A percentile compares a stretch with the other conserved stretches of the same genome.
Conservation (phyloP, 176 grass and related monocot genomes). For the Rhynchospora pubera region DNA sequence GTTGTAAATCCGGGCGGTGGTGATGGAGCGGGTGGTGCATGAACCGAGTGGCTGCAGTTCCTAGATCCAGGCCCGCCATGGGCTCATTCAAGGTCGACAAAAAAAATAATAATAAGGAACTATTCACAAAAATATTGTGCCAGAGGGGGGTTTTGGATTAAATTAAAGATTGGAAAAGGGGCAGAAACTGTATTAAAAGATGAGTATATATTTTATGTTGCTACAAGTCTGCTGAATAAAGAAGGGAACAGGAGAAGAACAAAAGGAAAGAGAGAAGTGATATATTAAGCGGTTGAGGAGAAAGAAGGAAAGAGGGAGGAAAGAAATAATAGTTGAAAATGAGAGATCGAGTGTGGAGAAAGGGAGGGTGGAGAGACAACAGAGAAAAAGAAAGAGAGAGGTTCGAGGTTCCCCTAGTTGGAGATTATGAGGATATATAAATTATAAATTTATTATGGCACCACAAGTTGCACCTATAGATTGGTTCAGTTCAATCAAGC, state of each 20-base stretch:
- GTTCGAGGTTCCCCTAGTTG: constrained; percentile 49
- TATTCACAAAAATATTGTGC: constrained; percentile 32
- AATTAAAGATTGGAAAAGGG: constrained; percentile 62
- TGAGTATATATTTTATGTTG: constrained; percentile 36
- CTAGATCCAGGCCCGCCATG: constrained; percentile 95
- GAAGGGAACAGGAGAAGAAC: constrained; percentile 54
- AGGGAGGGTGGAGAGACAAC: not conserved
- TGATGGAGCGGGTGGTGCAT: constrained; percentile 69
- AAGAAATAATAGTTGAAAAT: constrained; percentile 28
- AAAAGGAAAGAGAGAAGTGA: constrained; percentile 30
- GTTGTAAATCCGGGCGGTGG: constrained; percentile 62
- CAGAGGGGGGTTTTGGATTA: constrained; percentile 54
- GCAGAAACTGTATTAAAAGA: constrained; percentile 77
- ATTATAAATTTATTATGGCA: constrained; percentile 26
- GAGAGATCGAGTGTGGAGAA: constrained; percentile 16
- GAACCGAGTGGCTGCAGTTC: constrained; percentile 73
- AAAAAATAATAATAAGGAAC: constrained; percentile 7
- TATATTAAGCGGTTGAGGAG: constrained; percentile 37
- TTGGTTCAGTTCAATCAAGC: not conserved
- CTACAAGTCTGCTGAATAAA: constrained; percentile 43
- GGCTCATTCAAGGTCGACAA: constrained; percentile 48
- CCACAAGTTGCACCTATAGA: constrained; percentile 12
- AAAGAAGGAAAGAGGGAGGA: constrained; percentile 12
- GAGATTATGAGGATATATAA: constrained; percentile 38
- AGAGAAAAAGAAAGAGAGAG: constrained; percentile 27